Evolutionary conservation across 73 alveolate genomes (phyloP), one percentile per base, ranked within the genome.

Genomic region (Strombidium stylifer): DNA sequence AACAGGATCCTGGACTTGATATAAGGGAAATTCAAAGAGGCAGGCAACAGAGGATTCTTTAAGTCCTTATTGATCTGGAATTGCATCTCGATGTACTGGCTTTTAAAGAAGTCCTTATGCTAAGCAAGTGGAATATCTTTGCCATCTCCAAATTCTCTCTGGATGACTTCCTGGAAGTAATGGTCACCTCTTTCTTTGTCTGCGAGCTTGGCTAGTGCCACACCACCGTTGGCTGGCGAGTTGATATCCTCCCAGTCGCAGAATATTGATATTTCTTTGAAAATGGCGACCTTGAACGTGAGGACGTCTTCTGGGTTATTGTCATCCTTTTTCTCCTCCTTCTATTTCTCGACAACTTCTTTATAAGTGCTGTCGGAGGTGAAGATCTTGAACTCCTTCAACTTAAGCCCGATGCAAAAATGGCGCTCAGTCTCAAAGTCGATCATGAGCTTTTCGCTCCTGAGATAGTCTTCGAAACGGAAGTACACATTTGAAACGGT

Each of bases 401-500:
- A 82, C 30, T 64, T 66, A 4, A 53, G 73, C 42, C 76, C 48
- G 39, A 73, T 45, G 41, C 65, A 1, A 82, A 16, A 14, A 28
- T 16, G 4, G 76, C 30, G 3, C 89, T 89, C 4, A 75, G 35
- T 3, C 82, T 66, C 20, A 53, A 76, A 0, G 93, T 85, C 31
- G 34, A 8, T 19, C 40, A 15, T 11, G 85, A 68, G 21, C 36
- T 55, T 4, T n/a, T n/a, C n/a, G n/a, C n/a, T n/a, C n/a, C 86
- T 49, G 11, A 76, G 36, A 36, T 48, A 65, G 26, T 82, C 93
- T 47, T 73, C 87, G 20, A 51, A 42, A 39, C 93, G 23, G 10
- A 82, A 34, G 37, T 56, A 75, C 35, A 82, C 37, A 39, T 69
- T 65, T n/a, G 69, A 50, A 20, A 82, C 42, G 10, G 12, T 19